Evolutionary conservation across 2,329 filamentous ascomycete species (phyloP).

Genomic region (Seiridium cupressi): DNA sequence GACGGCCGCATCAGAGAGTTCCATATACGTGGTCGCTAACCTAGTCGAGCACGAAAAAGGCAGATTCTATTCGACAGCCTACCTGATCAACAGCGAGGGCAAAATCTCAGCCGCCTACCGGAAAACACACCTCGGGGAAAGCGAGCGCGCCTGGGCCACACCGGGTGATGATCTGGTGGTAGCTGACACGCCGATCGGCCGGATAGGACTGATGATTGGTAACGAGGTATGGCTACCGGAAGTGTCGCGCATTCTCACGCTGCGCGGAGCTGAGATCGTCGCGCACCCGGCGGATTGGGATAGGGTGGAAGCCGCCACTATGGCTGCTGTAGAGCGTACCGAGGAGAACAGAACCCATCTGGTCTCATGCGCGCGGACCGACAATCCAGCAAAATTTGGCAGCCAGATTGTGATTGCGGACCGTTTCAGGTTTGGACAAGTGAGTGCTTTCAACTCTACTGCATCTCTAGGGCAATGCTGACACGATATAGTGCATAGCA

Average conservation of each 20-base stretch:
- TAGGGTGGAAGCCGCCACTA: background rate
- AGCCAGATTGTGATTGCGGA: conserved; percentile 1
- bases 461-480: too few relatives aligned
- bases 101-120: background rate
- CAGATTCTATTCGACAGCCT: conserved; percentile 1
- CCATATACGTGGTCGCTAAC: background rate
- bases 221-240: conserved; percentile 2
- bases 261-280: background rate
- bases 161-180: background rate
- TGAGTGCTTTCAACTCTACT: background rate
- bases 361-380: background rate
- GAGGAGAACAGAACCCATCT: background rate
- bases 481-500: background rate
- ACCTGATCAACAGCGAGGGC: background rate
- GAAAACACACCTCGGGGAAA: background rate
- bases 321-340: conserved; percentile 1
- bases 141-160: background rate
- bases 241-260: background rate
- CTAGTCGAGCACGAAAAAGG: background rate
- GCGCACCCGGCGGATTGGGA: conserved; percentile 1
- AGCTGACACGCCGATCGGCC: background rate
- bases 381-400: background rate
- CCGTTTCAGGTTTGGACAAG: background rate
- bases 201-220: conserved; percentile 1
- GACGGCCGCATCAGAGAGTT: background rate